Evolutionary conservation across 345 rosid species (phyloP).

Genomic region (Brassica napus): DNA sequence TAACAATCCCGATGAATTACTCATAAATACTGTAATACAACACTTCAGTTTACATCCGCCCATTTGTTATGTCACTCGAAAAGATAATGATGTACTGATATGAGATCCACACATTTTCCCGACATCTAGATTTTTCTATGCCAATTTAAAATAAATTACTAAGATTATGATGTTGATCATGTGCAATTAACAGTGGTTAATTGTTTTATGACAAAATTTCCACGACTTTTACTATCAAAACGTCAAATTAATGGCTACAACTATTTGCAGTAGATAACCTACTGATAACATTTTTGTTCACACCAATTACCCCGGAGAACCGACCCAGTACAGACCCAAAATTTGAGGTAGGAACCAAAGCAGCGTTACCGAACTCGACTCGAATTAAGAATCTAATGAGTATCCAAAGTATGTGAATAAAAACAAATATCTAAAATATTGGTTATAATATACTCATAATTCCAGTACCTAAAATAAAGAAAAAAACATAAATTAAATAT

Average conservation of each 20-base stretch:
- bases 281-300: background rate
- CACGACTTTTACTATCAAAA: too few species aligned
- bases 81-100: constrained; percentile 30
- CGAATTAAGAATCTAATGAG: too few species aligned
- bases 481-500: too few species aligned
- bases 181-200: constrained; percentile 1
- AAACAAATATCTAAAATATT: too few species aligned
- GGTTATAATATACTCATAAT: too few species aligned
- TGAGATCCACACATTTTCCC: constrained; percentile 29
- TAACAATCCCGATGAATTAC: constrained; percentile 45
- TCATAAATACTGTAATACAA: constrained; percentile 29
- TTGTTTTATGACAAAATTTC: too few species aligned
- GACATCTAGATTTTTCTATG: constrained; percentile 3
- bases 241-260: background rate
- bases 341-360: background rate
- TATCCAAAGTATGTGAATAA: too few species aligned
- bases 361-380: too few species aligned
- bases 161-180: background rate
- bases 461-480: too few species aligned
- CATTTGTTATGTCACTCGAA: constrained; percentile 19
- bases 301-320: background rate
- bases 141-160: background rate
- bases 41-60: constrained; percentile 17
- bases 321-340: background rate
- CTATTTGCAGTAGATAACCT: background rate